Evolutionary conservation across 352 stramenopile genomes (phyloP), one percentile per base, ranked within the genome.

Genomic region (Globisporangium spinosum): DNA sequence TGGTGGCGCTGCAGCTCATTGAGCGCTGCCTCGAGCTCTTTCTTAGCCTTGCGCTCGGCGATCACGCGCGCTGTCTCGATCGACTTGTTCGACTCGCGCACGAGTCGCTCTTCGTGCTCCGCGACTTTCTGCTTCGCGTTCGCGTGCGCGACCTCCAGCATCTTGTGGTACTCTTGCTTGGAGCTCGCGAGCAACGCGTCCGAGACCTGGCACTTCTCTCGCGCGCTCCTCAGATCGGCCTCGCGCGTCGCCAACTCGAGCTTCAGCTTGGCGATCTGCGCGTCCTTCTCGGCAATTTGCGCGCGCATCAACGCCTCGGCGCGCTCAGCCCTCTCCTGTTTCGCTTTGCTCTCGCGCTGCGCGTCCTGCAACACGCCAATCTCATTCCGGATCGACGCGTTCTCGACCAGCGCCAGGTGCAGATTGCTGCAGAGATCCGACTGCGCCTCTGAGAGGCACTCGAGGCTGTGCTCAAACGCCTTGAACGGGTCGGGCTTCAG

Each of bases 21-120:
- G 2, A 89, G 63, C 12, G 84, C 79, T 7, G 69, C 63, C 10
- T 91, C 84, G 25, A 91, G 54, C 71, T 83, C 69, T 49, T 87
- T 79, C 51, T 89, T 75, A 8, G 77, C 76, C 12, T 77, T 76
- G 59, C 78, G 79, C 67, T 92, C 82, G 0, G 83, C 80, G 4
- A 89, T 49, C 8, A 64, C 61, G 23, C 89, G 89, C 3, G 83
- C 84, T 4, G 76, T 89, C 58, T 86, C 82, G 35, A 94, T 93
- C 45, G 84, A 93, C 51, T 82, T 81, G 66, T 92, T 91, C 10
- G 84, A 93, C 55, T 93, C 84, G 65, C 85, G 83, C 23, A 94
- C 72, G 13, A 91, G 64, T n/a, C 76, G 72, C 53, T 86, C 76
- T 70, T 94, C 84, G 43, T 93, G 80, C 63, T 87, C 79, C 0